Evolutionary conservation across 2,329 filamentous ascomycete genomes (phyloP).

Genomic region (Myriosclerotinia duriaeana): DNA sequence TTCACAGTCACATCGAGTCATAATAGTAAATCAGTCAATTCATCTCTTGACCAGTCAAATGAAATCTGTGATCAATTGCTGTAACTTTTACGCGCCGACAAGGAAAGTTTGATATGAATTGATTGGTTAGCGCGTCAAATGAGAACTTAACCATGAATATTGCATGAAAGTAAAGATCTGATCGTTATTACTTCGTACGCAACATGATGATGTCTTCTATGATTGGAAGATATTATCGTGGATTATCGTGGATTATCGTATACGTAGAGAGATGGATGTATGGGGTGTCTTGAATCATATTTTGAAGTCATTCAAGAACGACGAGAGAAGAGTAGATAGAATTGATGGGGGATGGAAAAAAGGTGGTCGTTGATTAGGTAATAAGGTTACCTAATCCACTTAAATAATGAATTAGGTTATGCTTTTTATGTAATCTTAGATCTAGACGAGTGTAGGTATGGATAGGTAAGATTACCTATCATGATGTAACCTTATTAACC

Average conservation of each 20-base stretch:
- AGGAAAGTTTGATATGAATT: slow-evolving; percentile 18
- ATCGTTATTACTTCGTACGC: slow-evolving; percentile 8
- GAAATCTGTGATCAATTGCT: slow-evolving; percentile 27
- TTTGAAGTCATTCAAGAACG: background rate
- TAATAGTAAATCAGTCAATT: slow-evolving; percentile 23
- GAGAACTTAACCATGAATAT: background rate
- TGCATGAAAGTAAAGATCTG: background rate
- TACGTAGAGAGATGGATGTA: background rate
- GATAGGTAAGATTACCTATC: no score
- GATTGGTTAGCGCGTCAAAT: slow-evolving; percentile 30
- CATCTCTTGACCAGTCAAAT: slow-evolving; percentile 25
- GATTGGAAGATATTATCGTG: background rate
- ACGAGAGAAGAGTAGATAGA: background rate
- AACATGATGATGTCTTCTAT: background rate
- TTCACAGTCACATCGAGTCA: slow-evolving; percentile 31
- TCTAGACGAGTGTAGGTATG: no score
- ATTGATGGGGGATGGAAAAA: background rate
- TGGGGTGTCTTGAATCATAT: background rate
- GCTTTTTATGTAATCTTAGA: no score
- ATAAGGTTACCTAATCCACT: no score
- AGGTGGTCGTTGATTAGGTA: background rate
- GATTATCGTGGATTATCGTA: background rate
- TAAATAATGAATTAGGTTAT: no score
- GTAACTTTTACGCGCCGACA: slow-evolving; percentile 37
- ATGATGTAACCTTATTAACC: no score